phyloP scores from a whole-genome alignment of 768 basidiomycete species.

The Suillus decipiens region DNA sequence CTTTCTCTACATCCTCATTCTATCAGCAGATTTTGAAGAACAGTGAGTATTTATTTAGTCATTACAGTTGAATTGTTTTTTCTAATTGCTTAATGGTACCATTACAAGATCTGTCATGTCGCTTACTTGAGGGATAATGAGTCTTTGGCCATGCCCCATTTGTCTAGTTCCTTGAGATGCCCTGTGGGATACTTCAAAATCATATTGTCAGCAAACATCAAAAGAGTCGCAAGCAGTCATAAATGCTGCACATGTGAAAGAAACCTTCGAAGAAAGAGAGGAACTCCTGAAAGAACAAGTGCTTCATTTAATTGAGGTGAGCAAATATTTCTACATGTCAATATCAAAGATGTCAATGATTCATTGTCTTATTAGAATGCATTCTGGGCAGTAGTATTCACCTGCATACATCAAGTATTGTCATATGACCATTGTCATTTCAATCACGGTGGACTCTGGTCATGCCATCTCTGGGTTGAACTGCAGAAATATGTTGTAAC shows the following conservation, averaged over 20 bases:
- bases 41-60: constrained; percentile 33
- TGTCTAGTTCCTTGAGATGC: constrained; percentile 33
- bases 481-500: constrained; percentile 22
- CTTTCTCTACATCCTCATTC: constrained; percentile 33
- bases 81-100: neutral
- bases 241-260: constrained; percentile 16
- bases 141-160: constrained; percentile 33
- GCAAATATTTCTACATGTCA: constrained; percentile 5
- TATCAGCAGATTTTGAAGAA: constrained; percentile 48
- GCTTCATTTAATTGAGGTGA: constrained; percentile 19
- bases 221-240: constrained; percentile 9
- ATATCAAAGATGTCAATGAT: neutral
- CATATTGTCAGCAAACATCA: constrained; percentile 19
- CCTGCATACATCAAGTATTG: constrained; percentile 34
- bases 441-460: constrained; percentile 34
- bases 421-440: constrained; percentile 44
- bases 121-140: constrained; percentile 30
- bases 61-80: neutral
- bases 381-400: constrained; percentile 36
- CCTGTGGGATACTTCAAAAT: constrained; percentile 12
- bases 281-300: constrained; percentile 16
- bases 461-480: constrained; percentile 33
- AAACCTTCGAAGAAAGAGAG: constrained; percentile 19
- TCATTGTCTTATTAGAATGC: too few species aligned
- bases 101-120: constrained; percentile 35